A percentile compares a stretch with the other conserved stretches of the same genome.
phyloP scores from a whole-genome alignment of 208 protist species.

The Trypanosoma rangeli region DNA sequence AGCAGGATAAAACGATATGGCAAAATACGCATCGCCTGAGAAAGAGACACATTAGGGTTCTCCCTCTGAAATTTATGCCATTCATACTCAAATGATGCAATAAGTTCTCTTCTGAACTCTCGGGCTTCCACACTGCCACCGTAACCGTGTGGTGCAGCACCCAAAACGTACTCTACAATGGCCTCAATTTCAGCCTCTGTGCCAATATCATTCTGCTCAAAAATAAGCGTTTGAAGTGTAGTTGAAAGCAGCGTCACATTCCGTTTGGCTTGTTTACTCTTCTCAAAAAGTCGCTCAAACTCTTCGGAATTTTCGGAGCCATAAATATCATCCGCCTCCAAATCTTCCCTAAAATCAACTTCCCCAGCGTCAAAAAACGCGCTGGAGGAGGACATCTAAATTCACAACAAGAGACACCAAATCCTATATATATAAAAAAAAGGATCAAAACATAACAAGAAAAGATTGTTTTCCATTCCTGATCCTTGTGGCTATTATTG shows the following conservation, averaged over 20 bases:
- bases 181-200: slow-evolving; percentile 35
- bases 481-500: no score
- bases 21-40: slow-evolving; percentile 44
- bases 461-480: background rate
- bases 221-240: slow-evolving; percentile 39
- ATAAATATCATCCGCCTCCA: slow-evolving; percentile 39
- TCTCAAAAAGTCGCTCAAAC: slow-evolving; percentile 44
- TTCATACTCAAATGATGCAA: slow-evolving; percentile 43
- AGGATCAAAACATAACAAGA: slow-evolving; percentile 16
- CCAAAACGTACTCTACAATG: slow-evolving; percentile 49
- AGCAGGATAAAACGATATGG: slow-evolving; percentile 41
- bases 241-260: slow-evolving; percentile 31
- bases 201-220: slow-evolving; percentile 33
- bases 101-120: slow-evolving; percentile 38
- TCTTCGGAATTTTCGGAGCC: slow-evolving; percentile 34
- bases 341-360: slow-evolving; percentile 37
- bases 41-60: slow-evolving; percentile 32
- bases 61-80: slow-evolving; percentile 47
- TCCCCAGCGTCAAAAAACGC: background rate
- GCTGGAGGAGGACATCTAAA: slow-evolving; percentile 18
- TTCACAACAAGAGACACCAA: no score
- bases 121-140: slow-evolving; percentile 40
- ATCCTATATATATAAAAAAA: background rate
- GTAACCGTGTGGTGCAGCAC: slow-evolving; percentile 34
- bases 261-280: slow-evolving; percentile 22